These are phyloP conservation scores for Omphalotus guepiniiformis DNA, from an alignment of 768 basidiomycete genomes.

Conservation along the genomic window DNA sequence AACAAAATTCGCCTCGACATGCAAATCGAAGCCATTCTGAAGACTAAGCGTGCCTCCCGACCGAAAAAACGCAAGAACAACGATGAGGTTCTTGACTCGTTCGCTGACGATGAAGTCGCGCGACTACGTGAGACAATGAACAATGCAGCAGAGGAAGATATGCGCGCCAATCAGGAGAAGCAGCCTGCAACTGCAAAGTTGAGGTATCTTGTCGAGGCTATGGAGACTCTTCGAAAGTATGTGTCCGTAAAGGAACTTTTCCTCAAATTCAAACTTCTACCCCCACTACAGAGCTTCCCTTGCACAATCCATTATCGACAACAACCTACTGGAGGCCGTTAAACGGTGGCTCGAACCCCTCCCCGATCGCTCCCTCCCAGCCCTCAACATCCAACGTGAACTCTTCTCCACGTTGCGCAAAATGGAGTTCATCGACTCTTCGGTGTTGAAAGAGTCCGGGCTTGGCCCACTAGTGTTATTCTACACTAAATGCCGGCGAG, in stretches of 20 bases:
- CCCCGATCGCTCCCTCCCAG: constrained; percentile 87
- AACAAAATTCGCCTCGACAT: constrained; percentile 75
- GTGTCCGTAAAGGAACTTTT: constrained; percentile 22
- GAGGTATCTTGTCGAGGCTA: constrained; percentile 79
- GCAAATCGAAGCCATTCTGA: constrained; percentile 83
- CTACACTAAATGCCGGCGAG: constrained; percentile 94
- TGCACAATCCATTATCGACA: constrained; percentile 91
- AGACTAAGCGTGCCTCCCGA: constrained; percentile 66
- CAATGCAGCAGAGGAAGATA: constrained; percentile 79
- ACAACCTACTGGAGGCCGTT: constrained; percentile 89
- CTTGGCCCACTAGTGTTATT: constrained; percentile 89
- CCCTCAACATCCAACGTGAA: constrained; percentile 92
- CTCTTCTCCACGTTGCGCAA: constrained; percentile 80
- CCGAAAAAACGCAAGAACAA: constrained; percentile 72
- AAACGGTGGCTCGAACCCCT: constrained; percentile 92
- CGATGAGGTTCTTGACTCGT: constrained; percentile 79
- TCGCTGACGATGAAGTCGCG: constrained; percentile 88
- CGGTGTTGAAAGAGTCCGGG: constrained; percentile 86
- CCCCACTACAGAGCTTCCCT: constrained; percentile 60
- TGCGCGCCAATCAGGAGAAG: constrained; percentile 73
- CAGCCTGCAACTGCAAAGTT: constrained; percentile 84
- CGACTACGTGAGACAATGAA: constrained; percentile 89
- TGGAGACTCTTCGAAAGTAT: constrained; percentile 91
- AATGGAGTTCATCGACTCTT: constrained; percentile 90
- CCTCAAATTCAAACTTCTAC: constrained; percentile 9